phyloP scores from a whole-genome alignment of 2,329 filamentous ascomycete species.

The Fusarium pininemorale region DNA sequence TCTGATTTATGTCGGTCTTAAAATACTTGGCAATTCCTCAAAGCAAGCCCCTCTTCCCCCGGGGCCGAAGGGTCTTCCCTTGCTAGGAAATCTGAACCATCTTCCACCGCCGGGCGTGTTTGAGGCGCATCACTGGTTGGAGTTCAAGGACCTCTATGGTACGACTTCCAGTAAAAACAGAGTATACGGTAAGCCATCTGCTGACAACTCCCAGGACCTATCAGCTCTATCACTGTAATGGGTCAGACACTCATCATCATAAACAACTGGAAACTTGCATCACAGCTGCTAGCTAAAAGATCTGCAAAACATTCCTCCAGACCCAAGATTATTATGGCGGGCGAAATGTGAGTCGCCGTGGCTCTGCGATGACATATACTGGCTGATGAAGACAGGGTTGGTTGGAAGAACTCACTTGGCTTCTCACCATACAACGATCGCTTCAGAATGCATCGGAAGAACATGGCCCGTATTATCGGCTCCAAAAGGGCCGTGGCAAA shows the following conservation, averaged over 20 bases:
- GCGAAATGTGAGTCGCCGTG: constrained; percentile 16
- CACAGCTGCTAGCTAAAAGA: constrained; percentile 48
- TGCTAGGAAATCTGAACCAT: constrained; percentile 25
- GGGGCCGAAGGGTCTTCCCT: constrained; percentile 24
- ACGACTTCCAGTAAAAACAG: rapidly evolving
- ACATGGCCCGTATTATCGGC: constrained; percentile 56
- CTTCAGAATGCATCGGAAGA: constrained; percentile 55
- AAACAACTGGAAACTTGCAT: constrained; percentile 48
- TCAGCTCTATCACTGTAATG: constrained; percentile 49
- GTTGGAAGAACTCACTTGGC: constrained; percentile 47
- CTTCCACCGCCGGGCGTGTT: constrained; percentile 7
- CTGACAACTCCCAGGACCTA: not conserved
- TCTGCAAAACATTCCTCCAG: constrained; percentile 20
- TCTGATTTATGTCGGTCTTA: not conserved
- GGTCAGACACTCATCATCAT: constrained; percentile 54
- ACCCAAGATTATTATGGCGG: constrained; percentile 19
- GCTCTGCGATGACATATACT: not conserved
- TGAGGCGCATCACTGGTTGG: constrained; percentile 33
- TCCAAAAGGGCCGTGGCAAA: constrained; percentile 50
- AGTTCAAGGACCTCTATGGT: constrained; percentile 31
- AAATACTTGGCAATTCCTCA: not conserved
- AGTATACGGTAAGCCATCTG: not conserved
- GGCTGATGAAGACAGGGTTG: not conserved
- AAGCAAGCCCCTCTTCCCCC: constrained; percentile 12
- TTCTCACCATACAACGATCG: constrained; percentile 49